Base-by-base conservation (phyloP, 148 eudicot species). In the Rheum nobile region DNA sequence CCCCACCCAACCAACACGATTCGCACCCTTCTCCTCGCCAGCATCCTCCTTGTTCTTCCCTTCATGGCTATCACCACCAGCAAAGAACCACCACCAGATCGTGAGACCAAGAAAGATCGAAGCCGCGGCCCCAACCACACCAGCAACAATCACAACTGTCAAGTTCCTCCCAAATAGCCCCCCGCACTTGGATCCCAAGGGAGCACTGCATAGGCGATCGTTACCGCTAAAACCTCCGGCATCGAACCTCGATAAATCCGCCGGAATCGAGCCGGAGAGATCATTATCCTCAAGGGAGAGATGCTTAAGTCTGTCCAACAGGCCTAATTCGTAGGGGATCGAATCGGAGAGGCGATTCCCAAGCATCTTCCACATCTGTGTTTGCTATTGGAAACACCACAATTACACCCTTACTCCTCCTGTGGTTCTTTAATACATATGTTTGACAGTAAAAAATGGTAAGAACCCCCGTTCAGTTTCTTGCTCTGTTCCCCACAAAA, bases 101-200 rank as follows among this genome's bases (percentile, higher is more conserved):
- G 86, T 76, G 78, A 88, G 84, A 71, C 85, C 96, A 21, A 90
- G 43, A 65, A 93, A 71, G 70, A 86, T 31, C 11, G 90, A 84
- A 0, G 82, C 92, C 0, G 81, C 83, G 0, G 90, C 94, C 1
- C 94, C 96, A 61, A 86, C 75, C 2, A 90, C 89, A 13, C 94
- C 96, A 1, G 94, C 93, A 8, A 90, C 83, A 28, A 93, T 76
- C 47, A 89, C 87, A 63, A 89, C 86, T 3, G 81, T n/a, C n/a
- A n/a, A n/a, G n/a, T n/a, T n/a, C n/a, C n/a, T n/a, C n/a, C n/a
- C n/a, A n/a, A n/a, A n/a, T 86, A 90, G 72, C 14, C 90, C 83
- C 1, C 89, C 90, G 72, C 98, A 93, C 67, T 79, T 83, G 16
- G 70, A 74, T 2, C 86, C 88, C 28, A 87, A 73, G 6, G 85